A percentile compares a stretch with the other conserved stretches of the same genome.
These are phyloP conservation scores for Scedosporium boydii DNA, from an alignment of 2,329 filamentous ascomycete species.

Conservation along the genomic window DNA sequence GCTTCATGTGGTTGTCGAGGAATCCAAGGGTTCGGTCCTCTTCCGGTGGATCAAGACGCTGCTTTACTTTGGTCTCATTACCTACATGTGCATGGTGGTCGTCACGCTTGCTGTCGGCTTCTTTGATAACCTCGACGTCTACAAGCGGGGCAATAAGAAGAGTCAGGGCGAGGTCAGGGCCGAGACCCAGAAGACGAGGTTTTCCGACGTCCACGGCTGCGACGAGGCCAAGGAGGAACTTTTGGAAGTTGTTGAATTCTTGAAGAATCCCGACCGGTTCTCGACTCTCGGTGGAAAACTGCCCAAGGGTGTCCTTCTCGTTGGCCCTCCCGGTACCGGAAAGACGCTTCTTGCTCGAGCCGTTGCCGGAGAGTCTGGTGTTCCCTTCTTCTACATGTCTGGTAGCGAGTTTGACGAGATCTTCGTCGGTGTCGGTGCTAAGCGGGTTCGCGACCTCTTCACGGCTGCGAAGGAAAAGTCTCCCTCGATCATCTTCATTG, in stretches of 20 bases:
- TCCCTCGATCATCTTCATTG: constrained; percentile 90
- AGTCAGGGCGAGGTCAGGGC: constrained; percentile 80
- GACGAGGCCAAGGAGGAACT: constrained; percentile 98
- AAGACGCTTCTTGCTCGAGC: constrained; percentile 94
- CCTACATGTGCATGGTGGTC: constrained; percentile 69
- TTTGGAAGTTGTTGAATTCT: constrained; percentile 91
- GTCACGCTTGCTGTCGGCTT: constrained; percentile 62
- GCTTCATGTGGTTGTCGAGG: constrained; percentile 93
- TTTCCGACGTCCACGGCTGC: constrained; percentile 90
- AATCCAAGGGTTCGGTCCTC: constrained; percentile 66
- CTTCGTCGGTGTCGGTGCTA: constrained; percentile 92
- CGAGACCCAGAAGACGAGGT: constrained; percentile 83
- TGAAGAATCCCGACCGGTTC: constrained; percentile 89
- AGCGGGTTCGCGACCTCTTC: constrained; percentile 93
- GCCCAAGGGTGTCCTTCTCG: constrained; percentile 89
- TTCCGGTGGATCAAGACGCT: constrained; percentile 92
- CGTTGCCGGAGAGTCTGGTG: constrained; percentile 91
- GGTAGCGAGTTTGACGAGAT: constrained; percentile 98
- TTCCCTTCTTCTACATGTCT: constrained; percentile 99
- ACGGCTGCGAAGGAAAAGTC: constrained; percentile 72
- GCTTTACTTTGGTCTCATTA: constrained; percentile 65
- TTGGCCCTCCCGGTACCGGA: constrained; percentile 92
- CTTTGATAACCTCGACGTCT: constrained; percentile 61
- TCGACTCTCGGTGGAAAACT: constrained; percentile 91
- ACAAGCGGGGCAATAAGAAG: constrained; percentile 68